Percentiles rank a stretch among this genome's conserved stretches.
Evolutionary conservation across 1,139 yeast species (phyloP).

Genomic region (Arxiozyma bovina): DNA sequence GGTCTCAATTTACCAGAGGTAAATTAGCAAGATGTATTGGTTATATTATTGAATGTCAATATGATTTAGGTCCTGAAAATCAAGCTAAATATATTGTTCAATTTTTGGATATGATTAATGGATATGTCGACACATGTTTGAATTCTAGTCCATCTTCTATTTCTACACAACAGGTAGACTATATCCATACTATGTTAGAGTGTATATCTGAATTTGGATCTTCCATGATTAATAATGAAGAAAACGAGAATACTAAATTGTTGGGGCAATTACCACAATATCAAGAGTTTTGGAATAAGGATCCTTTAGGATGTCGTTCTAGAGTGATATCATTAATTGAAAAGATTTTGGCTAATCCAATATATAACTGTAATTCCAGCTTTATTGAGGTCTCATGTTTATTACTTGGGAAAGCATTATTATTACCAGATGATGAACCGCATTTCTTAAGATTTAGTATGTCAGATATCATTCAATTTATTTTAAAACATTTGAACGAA

Average conservation of each 20-base stretch:
- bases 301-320: conserved; percentile 35
- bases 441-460: conserved; percentile 25
- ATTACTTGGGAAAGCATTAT: conserved; percentile 25
- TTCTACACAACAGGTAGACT: conserved; percentile 22
- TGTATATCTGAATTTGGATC: conserved; percentile 63
- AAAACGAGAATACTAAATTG: conserved; percentile 32
- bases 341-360: conserved; percentile 14
- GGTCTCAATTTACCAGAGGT: conserved; percentile 49
- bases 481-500: conserved; percentile 15
- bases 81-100: conserved; percentile 33
- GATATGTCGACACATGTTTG: conserved; percentile 18
- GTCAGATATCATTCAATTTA: conserved; percentile 24
- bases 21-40: conserved; percentile 53
- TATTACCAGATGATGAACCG: conserved; percentile 25
- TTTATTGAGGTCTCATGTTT: conserved; percentile 28
- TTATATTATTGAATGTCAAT: conserved; percentile 46
- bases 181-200: conserved; percentile 45
- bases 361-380: conserved; percentile 19
- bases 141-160: conserved; percentile 12
- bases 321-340: conserved; percentile 32
- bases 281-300: conserved; percentile 31
- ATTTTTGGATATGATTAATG: conserved; percentile 24
- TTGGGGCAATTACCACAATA: conserved; percentile 26
- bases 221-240: conserved; percentile 55
- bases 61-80: conserved; percentile 37